These are phyloP conservation scores for Besnoitia besnoiti DNA, from an alignment of 169 alveolate species.

Conservation along the genomic window DNA sequence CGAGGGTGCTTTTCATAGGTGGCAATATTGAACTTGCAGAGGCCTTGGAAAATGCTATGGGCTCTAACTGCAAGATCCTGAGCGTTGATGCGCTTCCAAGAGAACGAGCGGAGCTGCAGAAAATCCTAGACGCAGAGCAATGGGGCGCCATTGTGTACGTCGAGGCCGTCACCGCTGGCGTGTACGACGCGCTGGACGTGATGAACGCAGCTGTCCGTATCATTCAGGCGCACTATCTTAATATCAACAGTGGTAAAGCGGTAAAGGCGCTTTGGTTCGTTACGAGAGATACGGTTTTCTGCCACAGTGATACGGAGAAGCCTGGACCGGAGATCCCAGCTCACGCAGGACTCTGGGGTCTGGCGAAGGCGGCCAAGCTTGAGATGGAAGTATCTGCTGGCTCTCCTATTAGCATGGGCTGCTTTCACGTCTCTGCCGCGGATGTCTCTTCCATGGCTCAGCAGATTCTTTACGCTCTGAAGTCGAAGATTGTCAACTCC, in stretches of 20 bases:
- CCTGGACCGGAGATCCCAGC: conserved; percentile 68
- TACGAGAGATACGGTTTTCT: conserved; percentile 57
- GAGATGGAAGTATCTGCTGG: conserved; percentile 69
- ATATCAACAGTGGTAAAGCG: conserved; percentile 50
- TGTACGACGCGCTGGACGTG: conserved; percentile 64
- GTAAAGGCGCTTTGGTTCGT: conserved; percentile 66
- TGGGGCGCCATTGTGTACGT: conserved; percentile 64
- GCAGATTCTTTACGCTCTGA: conserved; percentile 41
- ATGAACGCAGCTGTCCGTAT: conserved; percentile 62
- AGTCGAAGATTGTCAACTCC: conserved; percentile 43
- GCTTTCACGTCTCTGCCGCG: conserved; percentile 66
- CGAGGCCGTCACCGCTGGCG: conserved; percentile 68
- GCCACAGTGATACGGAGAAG: conserved; percentile 14
- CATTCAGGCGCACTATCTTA: conserved; percentile 55
- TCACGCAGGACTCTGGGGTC: conserved; percentile 84
- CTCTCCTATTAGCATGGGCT: conserved; percentile 54
- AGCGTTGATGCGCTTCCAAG: conserved; percentile 60
- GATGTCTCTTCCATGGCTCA: conserved; percentile 52
- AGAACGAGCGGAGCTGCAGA: conserved; percentile 53
- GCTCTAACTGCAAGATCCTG: conserved; percentile 50
- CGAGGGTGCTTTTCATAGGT: conserved; percentile 61
- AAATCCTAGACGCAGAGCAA: conserved; percentile 41
- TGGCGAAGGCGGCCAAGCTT: conserved; percentile 77
- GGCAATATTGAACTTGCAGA: conserved; percentile 62
- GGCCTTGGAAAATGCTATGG: conserved; percentile 57